Evolutionary conservation across 345 rosid genomes (phyloP).

Genomic region (Turritis glabra): DNA sequence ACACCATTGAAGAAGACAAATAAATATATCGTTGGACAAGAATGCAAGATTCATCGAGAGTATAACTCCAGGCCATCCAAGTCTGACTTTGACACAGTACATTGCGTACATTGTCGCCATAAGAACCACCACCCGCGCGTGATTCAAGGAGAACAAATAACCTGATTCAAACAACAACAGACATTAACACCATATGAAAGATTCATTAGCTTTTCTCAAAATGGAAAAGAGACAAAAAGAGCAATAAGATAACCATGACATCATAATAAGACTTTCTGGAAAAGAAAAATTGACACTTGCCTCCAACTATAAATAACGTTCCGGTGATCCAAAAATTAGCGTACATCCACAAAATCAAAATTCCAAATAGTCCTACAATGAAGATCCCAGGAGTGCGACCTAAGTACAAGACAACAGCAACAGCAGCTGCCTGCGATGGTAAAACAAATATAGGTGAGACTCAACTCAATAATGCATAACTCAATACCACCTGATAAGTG

Average conservation of each 20-base stretch:
- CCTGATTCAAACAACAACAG: constrained; percentile 49
- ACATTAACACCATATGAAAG: background rate
- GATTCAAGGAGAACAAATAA: constrained; percentile 86
- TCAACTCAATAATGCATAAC: constrained; percentile 1
- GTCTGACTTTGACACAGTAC: constrained; percentile 82
- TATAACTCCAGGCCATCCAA: constrained; percentile 92
- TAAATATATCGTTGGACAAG: constrained; percentile 73
- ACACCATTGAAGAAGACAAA: constrained; percentile 70
- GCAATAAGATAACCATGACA: background rate
- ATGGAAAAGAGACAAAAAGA: background rate
- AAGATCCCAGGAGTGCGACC: constrained; percentile 97
- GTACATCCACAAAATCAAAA: constrained; percentile 91
- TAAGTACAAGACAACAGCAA: constrained; percentile 70
- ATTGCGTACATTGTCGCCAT: constrained; percentile 68
- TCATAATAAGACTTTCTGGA: background rate
- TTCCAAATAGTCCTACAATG: constrained; percentile 82
- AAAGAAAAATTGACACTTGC: constrained; percentile 45
- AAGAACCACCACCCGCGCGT: constrained; percentile 84
- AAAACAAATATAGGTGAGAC: constrained; percentile 1
- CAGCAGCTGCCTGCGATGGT: constrained; percentile 83
- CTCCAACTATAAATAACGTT: constrained; percentile 89
- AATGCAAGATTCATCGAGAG: constrained; percentile 86
- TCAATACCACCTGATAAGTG: background rate
- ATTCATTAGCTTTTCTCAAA: background rate
- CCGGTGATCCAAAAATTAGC: constrained; percentile 99